Evolutionary conservation across 345 rosid species (phyloP).

Genomic region (Dipteronia dyeriana): DNA sequence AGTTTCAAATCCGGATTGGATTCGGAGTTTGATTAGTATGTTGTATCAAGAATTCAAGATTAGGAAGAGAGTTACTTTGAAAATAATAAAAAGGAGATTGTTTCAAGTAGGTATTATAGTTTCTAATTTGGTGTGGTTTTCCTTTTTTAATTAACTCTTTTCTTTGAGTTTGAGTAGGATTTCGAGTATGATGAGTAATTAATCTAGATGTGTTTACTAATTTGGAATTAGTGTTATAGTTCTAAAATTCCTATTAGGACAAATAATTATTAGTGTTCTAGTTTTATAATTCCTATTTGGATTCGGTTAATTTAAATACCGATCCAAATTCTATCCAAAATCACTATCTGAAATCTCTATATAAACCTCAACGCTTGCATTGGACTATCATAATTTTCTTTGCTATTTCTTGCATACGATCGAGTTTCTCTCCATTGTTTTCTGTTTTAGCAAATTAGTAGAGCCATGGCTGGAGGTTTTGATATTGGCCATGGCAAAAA

Average conservation of each 20-base stretch:
- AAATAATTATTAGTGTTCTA: too few species aligned
- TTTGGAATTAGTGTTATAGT: too few species aligned
- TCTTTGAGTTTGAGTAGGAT: not conserved
- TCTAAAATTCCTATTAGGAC: too few species aligned
- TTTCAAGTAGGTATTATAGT: not conserved
- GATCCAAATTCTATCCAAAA: not conserved
- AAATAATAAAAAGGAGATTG: conserved; percentile 4
- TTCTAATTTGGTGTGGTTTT: not conserved
- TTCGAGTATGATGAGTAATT: not conserved
- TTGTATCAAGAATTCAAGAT: too few species aligned
- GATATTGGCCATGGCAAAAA: not conserved
- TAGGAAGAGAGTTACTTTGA: conserved; percentile 23
- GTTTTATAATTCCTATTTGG: too few species aligned
- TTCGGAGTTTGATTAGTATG: too few species aligned
- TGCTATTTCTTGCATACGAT: too few species aligned
- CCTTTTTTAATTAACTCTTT: not conserved
- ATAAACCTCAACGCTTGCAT: not conserved
- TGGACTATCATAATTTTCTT: not conserved
- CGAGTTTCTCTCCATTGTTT: too few species aligned
- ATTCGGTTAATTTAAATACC: too few species aligned
- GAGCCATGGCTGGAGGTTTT: not conserved
- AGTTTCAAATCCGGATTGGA: too few species aligned
- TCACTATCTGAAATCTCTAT: not conserved
- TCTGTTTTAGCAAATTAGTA: too few species aligned
- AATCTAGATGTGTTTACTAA: too few species aligned